Evolutionary conservation across 805 yeast genomes (phyloP), one percentile per base, ranked within the genome.

Genomic region (Sugiyamaella chiloensis): DNA sequence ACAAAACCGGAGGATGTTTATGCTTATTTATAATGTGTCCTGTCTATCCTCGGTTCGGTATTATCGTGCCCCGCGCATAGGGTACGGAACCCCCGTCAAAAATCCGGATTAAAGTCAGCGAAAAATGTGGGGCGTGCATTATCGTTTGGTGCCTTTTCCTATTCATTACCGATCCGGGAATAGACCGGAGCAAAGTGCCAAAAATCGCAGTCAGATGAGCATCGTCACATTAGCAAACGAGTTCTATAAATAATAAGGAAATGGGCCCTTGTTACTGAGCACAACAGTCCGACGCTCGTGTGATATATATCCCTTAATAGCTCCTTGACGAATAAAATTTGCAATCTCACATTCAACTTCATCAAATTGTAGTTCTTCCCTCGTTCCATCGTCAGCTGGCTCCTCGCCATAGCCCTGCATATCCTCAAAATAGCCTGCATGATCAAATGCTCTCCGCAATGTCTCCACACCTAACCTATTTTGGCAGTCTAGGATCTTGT

Each of bases 291-390:
- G 70, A 59, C 85, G 81, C 2, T 81, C 75, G 60, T 87, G 93
- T 4, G 95, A 85, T 12, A 89, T 64, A 63, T 89, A 89, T 0
- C 96, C 96, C 64, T 85, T 87, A 40, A 88, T 68, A 48, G 63
- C 68, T 6, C 83, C 83, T 43, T 68, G 66, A 44, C 73, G 71
- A 16, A 89, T 86, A 58, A 85, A 66, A 46, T 75, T 78, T 0
- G 95, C 89, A 19, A 87, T 54, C 8, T 75, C 64, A 50, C 91
- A 81, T 64, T 89, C 96, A 3, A 81, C 68, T 47, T 78, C 81
- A 58, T 81, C 87, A 12, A 69, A 56, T 12, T 64, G 44, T 45
- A 59, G 58, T 5, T 52, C 52, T n/a, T 19, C 27, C 26, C 21
- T 29, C 16, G 26, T 11, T 9, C 12, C 29, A 17, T 37, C 17